These are phyloP conservation scores for Oenanthe sinensis DNA, from an alignment of 129 eudicot genomes.

Conservation along the genomic window DNA sequence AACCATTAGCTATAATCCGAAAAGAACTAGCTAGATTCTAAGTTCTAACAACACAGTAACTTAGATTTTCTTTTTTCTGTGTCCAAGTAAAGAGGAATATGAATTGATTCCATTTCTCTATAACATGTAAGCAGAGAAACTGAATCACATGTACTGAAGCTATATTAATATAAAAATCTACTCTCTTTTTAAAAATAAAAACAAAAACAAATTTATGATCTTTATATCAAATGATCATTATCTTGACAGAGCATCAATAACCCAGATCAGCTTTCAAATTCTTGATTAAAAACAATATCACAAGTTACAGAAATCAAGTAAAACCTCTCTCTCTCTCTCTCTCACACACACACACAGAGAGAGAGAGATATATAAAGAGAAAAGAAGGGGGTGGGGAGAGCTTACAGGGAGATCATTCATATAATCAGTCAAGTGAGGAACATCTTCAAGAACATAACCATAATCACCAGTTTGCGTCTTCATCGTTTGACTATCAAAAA, in stretches of 20 bases:
- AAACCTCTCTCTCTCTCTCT: background rate
- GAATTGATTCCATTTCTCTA: background rate
- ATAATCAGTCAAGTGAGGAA: slow-evolving; percentile 91
- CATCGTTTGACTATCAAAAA: slow-evolving; percentile 19
- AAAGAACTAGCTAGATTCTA: background rate
- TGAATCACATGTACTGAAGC: background rate
- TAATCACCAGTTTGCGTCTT: slow-evolving; percentile 57
- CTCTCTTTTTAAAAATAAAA: background rate
- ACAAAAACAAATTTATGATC: background rate
- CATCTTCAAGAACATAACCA: slow-evolving; percentile 91
- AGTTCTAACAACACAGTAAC: background rate
- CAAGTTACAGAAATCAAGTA: background rate
- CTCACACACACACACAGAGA: background rate
- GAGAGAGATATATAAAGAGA: background rate
- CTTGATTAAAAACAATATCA: background rate
- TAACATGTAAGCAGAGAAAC: background rate
- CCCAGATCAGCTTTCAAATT: slow-evolving; percentile 6
- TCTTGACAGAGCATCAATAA: background rate
- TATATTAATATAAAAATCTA: background rate
- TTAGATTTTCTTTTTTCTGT: too few relatives aligned
- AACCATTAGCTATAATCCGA: background rate
- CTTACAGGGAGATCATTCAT: slow-evolving; percentile 62
- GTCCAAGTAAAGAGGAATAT: background rate
- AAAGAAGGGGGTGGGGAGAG: background rate
- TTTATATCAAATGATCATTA: background rate